Conservation (phyloP, 345 rosid genomes). For the Citrus hindsii region DNA sequence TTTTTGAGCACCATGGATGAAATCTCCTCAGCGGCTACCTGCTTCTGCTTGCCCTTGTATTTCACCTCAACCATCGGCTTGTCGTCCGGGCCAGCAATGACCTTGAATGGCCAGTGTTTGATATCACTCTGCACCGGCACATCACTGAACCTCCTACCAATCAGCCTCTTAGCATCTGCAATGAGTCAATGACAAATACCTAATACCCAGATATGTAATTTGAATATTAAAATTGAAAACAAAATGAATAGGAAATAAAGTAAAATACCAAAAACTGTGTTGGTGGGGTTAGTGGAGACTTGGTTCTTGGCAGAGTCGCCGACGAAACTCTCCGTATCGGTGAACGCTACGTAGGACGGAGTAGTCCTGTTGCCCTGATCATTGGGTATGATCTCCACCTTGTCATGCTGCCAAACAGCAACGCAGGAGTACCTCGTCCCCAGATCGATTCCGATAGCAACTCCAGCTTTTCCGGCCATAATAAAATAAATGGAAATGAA, state of each 20-base stretch:
- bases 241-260: too few relatives aligned
- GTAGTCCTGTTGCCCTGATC: constrained; percentile 50
- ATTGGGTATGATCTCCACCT: constrained; percentile 51
- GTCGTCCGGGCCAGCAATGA: constrained; percentile 44
- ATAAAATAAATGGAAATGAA: neutral
- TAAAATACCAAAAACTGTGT: too few relatives aligned
- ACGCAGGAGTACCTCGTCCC: constrained; percentile 54
- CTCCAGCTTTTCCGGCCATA: constrained; percentile 51
- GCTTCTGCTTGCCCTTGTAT: constrained; percentile 51
- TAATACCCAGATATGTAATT: too few relatives aligned
- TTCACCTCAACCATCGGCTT: constrained; percentile 53
- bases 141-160: constrained; percentile 56
- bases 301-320: too few relatives aligned
- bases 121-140: constrained; percentile 54
- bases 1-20: constrained; percentile 63
- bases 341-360: constrained; percentile 40
- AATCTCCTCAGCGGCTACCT: constrained; percentile 60
- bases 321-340: too few relatives aligned
- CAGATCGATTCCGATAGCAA: constrained; percentile 53
- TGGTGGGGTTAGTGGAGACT: too few relatives aligned
- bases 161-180: constrained; percentile 44
- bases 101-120: constrained; percentile 56
- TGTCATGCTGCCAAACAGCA: constrained; percentile 48
- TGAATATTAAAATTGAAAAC: too few relatives aligned
- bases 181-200: too few relatives aligned